phyloP scores from a whole-genome alignment of 768 basidiomycete species.

The Plicaturopsis crispa region DNA sequence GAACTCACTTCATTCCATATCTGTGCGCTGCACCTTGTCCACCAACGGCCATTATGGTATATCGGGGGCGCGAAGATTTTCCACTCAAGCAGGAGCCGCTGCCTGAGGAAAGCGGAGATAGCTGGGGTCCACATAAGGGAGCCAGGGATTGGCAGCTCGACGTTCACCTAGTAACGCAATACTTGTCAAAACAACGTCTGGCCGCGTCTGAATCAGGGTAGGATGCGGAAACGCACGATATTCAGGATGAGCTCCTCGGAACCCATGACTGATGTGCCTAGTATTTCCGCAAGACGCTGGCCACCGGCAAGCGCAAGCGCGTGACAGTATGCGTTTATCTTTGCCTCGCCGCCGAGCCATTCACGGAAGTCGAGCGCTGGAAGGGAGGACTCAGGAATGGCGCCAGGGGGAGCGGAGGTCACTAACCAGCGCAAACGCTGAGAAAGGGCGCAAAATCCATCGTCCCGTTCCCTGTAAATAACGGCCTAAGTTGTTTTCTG shows the following conservation, averaged over 20 bases:
- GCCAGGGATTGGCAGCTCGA: conserved; percentile 27
- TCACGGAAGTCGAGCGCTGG: conserved; percentile 66
- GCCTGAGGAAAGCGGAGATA: conserved; percentile 17
- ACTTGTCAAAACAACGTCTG: background rate
- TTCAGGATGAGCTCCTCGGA: conserved; percentile 49
- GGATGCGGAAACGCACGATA: conserved; percentile 42
- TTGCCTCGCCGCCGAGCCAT: conserved; percentile 68
- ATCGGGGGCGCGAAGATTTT: conserved; percentile 28
- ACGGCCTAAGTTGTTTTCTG: background rate
- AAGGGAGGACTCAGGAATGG: background rate
- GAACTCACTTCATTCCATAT: conserved; percentile 36
- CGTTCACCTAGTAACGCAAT: conserved; percentile 24
- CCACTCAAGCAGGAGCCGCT: conserved; percentile 23
- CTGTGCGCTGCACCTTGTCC: conserved; percentile 40
- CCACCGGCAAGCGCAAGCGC: conserved; percentile 63
- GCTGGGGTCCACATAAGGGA: conserved; percentile 14
- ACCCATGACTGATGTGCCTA: conserved; percentile 55
- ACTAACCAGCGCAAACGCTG: conserved; percentile 44
- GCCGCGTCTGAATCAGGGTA: background rate
- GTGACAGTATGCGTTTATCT: conserved; percentile 67
- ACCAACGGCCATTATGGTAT: conserved; percentile 34
- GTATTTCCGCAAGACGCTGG: conserved; percentile 42
- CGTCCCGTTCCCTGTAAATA: conserved; percentile 68
- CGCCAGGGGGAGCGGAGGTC: background rate
- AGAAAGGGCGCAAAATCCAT: conserved; percentile 47